Evolutionary conservation across 1,284 basidiomycete species (phyloP), one percentile per base, ranked within the genome.

Genomic region (Rugosomyces carneus): DNA sequence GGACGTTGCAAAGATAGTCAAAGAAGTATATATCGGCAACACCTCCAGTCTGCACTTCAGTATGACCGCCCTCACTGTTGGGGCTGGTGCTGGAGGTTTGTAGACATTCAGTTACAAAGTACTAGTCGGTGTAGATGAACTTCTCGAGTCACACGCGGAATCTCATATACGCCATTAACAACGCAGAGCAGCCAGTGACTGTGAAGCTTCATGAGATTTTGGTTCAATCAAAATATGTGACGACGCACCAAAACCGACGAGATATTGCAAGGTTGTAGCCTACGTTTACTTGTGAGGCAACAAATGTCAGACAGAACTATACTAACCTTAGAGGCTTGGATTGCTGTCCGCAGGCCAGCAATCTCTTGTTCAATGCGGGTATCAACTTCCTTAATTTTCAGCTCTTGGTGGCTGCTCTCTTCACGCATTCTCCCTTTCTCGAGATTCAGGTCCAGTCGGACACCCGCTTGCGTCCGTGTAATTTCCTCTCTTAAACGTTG

Each of bases 321-420:
- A 42, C 57, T 39, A 37, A 68, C 92, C 76, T 97, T 97, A 45
- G 90, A 89, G 19, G 89, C 86, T 63, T 97, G 93, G 44, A 97
- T 96, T 40, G 87, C 78, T 1, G 95, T 96, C 40, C 92, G 72
- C 43, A 98, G 65, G 4, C 84, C 82, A 1, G 93, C 92, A 60
- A 98, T 98, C 69, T 98, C 95, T 60, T 90, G 89, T 68, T 99
- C 95, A 58, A 99, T 98, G 57, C 93, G 72, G 1, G 95, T 98
- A 59, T 99, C 95, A 10, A 98, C 93, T 65, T 99, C 96, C 66
- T 94, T 94, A 64, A 99, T 92, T 79, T 98, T 98, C 52, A 96
- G 73, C 59, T 96, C 94, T 60, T 98, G 93, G 37, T 87, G 83
- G 48, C 84, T 87, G 50, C 84, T 86, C 71, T 99, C 94, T 60